Evolutionary conservation across 2,329 filamentous ascomycete species (phyloP).

Genomic region (Aspergillus fischeri): DNA sequence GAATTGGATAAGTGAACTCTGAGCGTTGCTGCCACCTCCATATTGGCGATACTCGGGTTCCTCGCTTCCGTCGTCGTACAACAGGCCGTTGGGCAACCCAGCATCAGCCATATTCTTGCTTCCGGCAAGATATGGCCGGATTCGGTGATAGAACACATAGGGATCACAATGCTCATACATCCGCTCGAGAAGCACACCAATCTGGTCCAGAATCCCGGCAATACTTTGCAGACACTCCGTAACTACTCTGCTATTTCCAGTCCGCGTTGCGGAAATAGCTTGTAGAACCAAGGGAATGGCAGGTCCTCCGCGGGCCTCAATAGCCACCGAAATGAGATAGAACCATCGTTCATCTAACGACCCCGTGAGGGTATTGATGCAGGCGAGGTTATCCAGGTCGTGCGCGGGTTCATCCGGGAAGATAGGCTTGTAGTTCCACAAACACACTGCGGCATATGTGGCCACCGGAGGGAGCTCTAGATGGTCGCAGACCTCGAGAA

Average conservation of each 20-base stretch:
- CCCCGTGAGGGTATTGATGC: slow-evolving; percentile 86
- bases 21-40: slow-evolving; percentile 91
- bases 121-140: slow-evolving; percentile 91
- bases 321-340: slow-evolving; percentile 90
- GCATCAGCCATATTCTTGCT: slow-evolving; percentile 98
- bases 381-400: slow-evolving; percentile 80
- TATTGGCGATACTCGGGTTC: slow-evolving; percentile 72
- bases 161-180: slow-evolving; percentile 98
- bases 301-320: slow-evolving; percentile 85
- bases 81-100: slow-evolving; percentile 78
- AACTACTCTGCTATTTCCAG: slow-evolving; percentile 66
- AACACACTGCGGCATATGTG: slow-evolving; percentile 83
- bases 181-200: slow-evolving; percentile 71
- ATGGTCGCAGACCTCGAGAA: slow-evolving; percentile 69
- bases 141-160: slow-evolving; percentile 89
- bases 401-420: slow-evolving; percentile 80
- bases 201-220: slow-evolving; percentile 81
- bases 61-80: slow-evolving; percentile 77
- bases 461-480: slow-evolving; percentile 89
- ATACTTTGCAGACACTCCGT: slow-evolving; percentile 73
- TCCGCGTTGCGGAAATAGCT: slow-evolving; percentile 75
- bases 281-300: slow-evolving; percentile 84
- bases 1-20: slow-evolving; percentile 95
- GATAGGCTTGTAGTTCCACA: slow-evolving; percentile 96
- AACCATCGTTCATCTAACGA: slow-evolving; percentile 98